phyloP scores from a whole-genome alignment of 805 yeast genomes.

The Tanozyma kutaoensis region DNA sequence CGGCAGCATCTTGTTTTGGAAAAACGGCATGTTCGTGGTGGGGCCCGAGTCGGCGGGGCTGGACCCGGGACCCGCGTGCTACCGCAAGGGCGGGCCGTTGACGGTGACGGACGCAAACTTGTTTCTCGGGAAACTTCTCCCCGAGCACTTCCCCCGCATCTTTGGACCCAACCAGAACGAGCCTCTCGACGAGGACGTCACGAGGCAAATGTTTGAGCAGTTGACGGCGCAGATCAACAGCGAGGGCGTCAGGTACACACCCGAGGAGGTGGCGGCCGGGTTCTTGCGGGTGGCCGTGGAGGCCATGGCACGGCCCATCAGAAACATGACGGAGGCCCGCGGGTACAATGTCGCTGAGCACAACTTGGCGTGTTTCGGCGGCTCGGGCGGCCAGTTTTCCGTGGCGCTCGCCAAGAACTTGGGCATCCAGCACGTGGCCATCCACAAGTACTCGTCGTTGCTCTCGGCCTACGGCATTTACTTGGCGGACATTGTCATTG shows the following conservation, averaged over 20 bases:
- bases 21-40: constrained; percentile 41
- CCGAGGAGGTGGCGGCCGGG: constrained; percentile 68
- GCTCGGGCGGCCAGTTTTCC: constrained; percentile 91
- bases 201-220: constrained; percentile 3
- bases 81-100: constrained; percentile 72
- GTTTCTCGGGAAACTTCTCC: constrained; percentile 55
- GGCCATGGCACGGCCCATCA: constrained; percentile 82
- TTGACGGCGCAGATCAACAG: constrained; percentile 6
- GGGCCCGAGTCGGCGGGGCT: constrained; percentile 86
- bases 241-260: constrained; percentile 21
- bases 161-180: constrained; percentile 75
- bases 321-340: constrained; percentile 74
- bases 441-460: constrained; percentile 74
- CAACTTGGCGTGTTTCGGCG: constrained; percentile 74
- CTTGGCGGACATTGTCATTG: constrained; percentile 40
- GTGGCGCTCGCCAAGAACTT: constrained; percentile 59
- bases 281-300: constrained; percentile 77
- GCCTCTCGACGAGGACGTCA: constrained; percentile 37
- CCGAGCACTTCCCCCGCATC: constrained; percentile 66
- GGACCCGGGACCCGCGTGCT: constrained; percentile 85
- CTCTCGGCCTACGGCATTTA: constrained; percentile 84
- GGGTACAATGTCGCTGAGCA: constrained; percentile 60
- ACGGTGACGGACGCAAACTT: constrained; percentile 82
- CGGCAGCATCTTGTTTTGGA: constrained; percentile 41
- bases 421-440: constrained; percentile 55